These are phyloP conservation scores for Colletotrichum truncatum DNA, from an alignment of 2,329 filamentous ascomycete species.

Conservation along the genomic window DNA sequence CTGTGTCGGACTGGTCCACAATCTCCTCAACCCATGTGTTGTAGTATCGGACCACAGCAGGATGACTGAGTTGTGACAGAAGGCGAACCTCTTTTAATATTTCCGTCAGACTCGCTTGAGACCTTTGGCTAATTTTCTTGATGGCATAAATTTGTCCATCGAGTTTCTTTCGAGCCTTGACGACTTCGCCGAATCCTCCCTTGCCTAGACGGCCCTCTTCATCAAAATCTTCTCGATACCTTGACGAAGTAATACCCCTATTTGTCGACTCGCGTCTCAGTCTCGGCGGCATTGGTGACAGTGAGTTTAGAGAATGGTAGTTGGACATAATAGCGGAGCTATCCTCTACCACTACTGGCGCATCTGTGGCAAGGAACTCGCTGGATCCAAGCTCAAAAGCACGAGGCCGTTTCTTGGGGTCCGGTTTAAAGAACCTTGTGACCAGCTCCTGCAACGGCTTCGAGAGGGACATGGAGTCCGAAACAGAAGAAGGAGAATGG, in stretches of 20 bases:
- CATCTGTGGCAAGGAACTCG: slow-evolving; percentile 73
- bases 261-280: slow-evolving; percentile 71
- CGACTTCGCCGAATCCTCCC: slow-evolving; percentile 95
- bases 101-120: slow-evolving; percentile 81
- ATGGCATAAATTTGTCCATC: slow-evolving; percentile 95
- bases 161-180: slow-evolving; percentile 90
- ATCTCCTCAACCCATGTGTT: slow-evolving; percentile 92
- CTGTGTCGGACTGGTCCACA: slow-evolving; percentile 60
- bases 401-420: slow-evolving; percentile 84
- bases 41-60: slow-evolving; percentile 87
- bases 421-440: slow-evolving; percentile 83
- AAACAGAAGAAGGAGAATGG: slow-evolving; percentile 79
- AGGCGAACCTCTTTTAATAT: slow-evolving; percentile 87
- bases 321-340: slow-evolving; percentile 48
- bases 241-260: slow-evolving; percentile 66
- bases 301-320: slow-evolving; percentile 50
- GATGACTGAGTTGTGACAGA: slow-evolving; percentile 92
- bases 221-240: slow-evolving; percentile 89
- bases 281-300: slow-evolving; percentile 57
- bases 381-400: slow-evolving; percentile 78
- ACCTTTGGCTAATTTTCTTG: slow-evolving; percentile 92
- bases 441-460: slow-evolving; percentile 82
- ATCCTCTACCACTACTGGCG: slow-evolving; percentile 63
- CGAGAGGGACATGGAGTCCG: slow-evolving; percentile 77
- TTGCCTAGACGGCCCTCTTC: slow-evolving; percentile 90